A percentile compares a stretch with the other conserved stretches of the same genome.
phyloP scores from a whole-genome alignment of 2,329 filamentous ascomycete genomes.

The Pseudofabraea citricarpa region DNA sequence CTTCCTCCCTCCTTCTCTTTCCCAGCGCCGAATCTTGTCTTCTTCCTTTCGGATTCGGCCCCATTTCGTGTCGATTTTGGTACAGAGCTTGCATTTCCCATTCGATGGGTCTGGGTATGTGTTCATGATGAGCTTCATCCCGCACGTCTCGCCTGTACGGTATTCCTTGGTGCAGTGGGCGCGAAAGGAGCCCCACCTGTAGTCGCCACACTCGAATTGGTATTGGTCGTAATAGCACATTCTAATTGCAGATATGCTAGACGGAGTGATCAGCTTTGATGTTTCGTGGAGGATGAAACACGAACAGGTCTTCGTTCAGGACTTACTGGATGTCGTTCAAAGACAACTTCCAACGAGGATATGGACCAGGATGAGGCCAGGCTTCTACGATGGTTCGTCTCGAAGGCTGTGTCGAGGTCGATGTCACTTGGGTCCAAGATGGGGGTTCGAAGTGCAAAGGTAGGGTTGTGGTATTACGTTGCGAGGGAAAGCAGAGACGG shows the following conservation, averaged over 20 bases:
- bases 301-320: neutral
- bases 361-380: too few species aligned
- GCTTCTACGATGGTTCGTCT: too few species aligned
- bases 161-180: conserved; percentile 93
- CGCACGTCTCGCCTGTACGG: conserved; percentile 93
- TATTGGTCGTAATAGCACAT: conserved; percentile 98
- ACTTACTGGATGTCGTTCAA: conserved; percentile 1
- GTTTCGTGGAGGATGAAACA: conserved; percentile 1
- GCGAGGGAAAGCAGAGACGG: neutral
- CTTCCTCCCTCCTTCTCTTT: conserved; percentile 55
- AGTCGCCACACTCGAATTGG: conserved; percentile 80
- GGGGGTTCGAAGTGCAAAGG: neutral
- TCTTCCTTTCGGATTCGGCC: conserved; percentile 70
- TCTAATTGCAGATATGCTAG: conserved; percentile 28
- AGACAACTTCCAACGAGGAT: too few species aligned
- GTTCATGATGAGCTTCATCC: conserved; percentile 81
- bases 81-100: conserved; percentile 73
- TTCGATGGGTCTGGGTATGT: conserved; percentile 54
- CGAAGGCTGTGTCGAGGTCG: too few species aligned
- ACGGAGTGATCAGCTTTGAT: conserved; percentile 11
- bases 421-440: too few species aligned
- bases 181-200: conserved; percentile 91
- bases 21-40: conserved; percentile 73
- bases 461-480: neutral
- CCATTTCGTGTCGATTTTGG: conserved; percentile 82